phyloP scores from a whole-genome alignment of 768 basidiomycete genomes.

The Boletellus ananiceps region DNA sequence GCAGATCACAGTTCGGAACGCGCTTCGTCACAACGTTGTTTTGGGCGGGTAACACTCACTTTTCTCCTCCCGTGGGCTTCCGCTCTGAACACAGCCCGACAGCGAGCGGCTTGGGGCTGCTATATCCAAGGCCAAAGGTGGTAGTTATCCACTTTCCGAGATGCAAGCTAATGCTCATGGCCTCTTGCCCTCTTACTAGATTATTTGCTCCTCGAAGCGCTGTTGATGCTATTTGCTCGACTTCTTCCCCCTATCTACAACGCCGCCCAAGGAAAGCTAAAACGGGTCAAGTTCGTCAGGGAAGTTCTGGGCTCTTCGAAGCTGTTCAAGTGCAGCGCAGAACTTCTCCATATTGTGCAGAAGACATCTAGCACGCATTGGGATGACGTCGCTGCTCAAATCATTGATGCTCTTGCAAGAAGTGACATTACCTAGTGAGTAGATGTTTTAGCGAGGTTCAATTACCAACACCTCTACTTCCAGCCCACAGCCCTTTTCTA shows the following conservation, averaged over 20 bases:
- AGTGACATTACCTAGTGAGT: slow-evolving; percentile 48
- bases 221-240: slow-evolving; percentile 53
- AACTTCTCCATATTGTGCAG: slow-evolving; percentile 40
- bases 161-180: neutral
- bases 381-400: slow-evolving; percentile 46
- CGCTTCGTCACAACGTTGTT: slow-evolving; percentile 39
- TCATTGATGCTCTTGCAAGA: slow-evolving; percentile 44
- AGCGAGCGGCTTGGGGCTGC: slow-evolving; percentile 47
- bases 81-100: neutral
- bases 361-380: slow-evolving; percentile 43
- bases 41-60: slow-evolving; percentile 45
- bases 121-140: slow-evolving; percentile 48
- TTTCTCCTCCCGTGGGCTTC: neutral
- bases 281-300: slow-evolving; percentile 45
- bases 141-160: neutral
- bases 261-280: slow-evolving; percentile 31
- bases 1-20: slow-evolving; percentile 40
- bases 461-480: slow-evolving; percentile 3
- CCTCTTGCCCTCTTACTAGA: slow-evolving; percentile 33
- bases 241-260: slow-evolving; percentile 45
- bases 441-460: neutral
- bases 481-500: slow-evolving; percentile 60
- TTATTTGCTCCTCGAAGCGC: slow-evolving; percentile 52
- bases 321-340: slow-evolving; percentile 33
- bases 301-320: slow-evolving; percentile 44